Evolutionary conservation across 83 land plant species (phyloP).

Genomic region (Picea abies): DNA sequence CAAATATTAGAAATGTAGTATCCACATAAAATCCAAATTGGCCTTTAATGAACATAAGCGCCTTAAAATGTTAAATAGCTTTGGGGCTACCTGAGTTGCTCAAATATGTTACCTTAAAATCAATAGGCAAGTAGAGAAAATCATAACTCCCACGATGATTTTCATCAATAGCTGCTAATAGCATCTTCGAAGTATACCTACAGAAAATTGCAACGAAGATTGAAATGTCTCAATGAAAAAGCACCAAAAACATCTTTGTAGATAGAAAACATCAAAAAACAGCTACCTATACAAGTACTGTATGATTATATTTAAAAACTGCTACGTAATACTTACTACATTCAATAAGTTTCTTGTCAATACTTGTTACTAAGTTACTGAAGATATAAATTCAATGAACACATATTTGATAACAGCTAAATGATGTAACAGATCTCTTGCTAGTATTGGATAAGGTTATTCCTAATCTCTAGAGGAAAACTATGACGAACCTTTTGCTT

Average conservation of each 20-base stretch:
- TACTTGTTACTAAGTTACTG: too few species aligned
- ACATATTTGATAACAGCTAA: too few species aligned
- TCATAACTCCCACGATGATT: conserved; percentile 92
- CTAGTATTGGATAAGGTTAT: too few species aligned
- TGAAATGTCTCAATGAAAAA: neutral
- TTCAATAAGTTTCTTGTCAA: neutral
- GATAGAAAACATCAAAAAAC: neutral
- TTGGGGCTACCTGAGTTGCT: neutral
- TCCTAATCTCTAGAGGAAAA: too few species aligned
- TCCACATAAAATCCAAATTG: neutral
- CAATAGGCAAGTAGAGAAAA: conserved; percentile 95
- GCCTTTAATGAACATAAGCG: neutral
- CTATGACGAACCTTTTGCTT: too few species aligned
- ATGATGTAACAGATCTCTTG: too few species aligned
- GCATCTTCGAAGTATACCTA: conserved; percentile 99
- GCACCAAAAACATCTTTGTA: neutral
- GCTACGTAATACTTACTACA: neutral
- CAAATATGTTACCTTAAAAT: conserved; percentile 78
- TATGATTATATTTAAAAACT: neutral
- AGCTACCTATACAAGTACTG: neutral
- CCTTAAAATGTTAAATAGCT: neutral
- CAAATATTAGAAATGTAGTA: neutral
- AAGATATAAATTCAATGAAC: too few species aligned
- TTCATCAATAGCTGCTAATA: conserved; percentile 96
- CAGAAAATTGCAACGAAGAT: conserved; percentile 11